Base-by-base conservation (phyloP, 2,329 filamentous ascomycete genomes). In the Sclerotinia spermophila region DNA sequence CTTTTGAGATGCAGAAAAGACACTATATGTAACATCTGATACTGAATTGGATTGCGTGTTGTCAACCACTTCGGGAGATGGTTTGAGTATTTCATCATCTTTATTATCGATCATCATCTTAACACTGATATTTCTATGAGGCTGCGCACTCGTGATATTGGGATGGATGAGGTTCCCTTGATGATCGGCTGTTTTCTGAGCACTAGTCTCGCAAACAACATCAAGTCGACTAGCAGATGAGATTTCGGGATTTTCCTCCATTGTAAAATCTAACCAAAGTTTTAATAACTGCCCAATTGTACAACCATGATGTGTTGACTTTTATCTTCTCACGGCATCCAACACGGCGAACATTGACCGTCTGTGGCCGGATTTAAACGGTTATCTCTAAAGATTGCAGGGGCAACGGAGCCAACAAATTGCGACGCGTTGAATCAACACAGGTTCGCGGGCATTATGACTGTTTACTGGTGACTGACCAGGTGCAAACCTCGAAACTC, bases 331-430 rank as follows among this genome's bases (percentile, higher is more conserved):
- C 38, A 44, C n/a, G 21, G 48, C 44, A 27, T 10, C 45, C 27
- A 44, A 30, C 24, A 64, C 62, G 62, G 62, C 10, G 24, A 66
- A 51, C 17, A 8, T 33, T 51, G 33, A 17, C 24, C 33, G 62
- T 38, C 42, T 30, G 55, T 55, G 21, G 24, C 62, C 62, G 45
- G 35, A 66, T 53, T 55, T 55, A 66, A 51, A 66, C 15, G 7
- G 27, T 53, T 55, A 66, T 66, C 62, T 66, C 24, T 45, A 66
- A 53, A 40, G 35, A 27, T 66, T 55, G 24, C 44, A 48, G 45
- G 62, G 62, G 62, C 33, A 61, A 38, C 45, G 33, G 45, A 48
- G 62, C 48, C n/a, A 15, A 30, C 48, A 27, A 21, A 35, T 53
- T 53, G 45, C 33, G 44, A 66, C 19, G 30, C 27, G 30, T 35